These are phyloP conservation scores for Chionographis japonica DNA, from an alignment of 106 monocot species.

Conservation along the genomic window DNA sequence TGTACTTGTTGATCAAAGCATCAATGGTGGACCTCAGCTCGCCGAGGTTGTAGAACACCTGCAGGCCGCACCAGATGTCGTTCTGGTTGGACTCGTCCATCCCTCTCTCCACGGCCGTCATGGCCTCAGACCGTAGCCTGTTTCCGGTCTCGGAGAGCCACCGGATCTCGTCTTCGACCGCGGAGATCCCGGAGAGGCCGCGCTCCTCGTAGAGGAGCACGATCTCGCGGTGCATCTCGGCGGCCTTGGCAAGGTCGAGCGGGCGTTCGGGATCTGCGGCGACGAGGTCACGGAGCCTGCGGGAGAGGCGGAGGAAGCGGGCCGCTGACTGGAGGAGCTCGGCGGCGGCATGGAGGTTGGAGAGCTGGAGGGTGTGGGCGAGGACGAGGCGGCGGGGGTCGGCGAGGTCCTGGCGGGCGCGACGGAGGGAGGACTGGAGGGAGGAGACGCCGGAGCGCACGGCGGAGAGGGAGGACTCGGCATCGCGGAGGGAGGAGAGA, in stretches of 20 bases:
- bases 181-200: slow-evolving; percentile 58
- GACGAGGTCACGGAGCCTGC: slow-evolving; percentile 37
- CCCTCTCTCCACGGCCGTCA: slow-evolving; percentile 68
- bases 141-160: slow-evolving; percentile 57
- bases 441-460: slow-evolving; percentile 39
- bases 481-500: slow-evolving; percentile 58
- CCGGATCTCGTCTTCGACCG: slow-evolving; percentile 80
- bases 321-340: slow-evolving; percentile 55
- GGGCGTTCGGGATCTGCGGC: slow-evolving; percentile 2
- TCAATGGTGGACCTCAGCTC: slow-evolving; percentile 79
- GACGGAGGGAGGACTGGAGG: slow-evolving; percentile 53
- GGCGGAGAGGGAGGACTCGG: slow-evolving; percentile 53
- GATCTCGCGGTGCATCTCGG: slow-evolving; percentile 86
- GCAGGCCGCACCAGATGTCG: slow-evolving; percentile 91
- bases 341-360: slow-evolving; percentile 61
- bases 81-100: slow-evolving; percentile 92
- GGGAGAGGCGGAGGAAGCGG: slow-evolving; percentile 58
- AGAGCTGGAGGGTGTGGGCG: slow-evolving; percentile 63
- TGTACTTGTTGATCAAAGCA: slow-evolving; percentile 64
- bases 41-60: slow-evolving; percentile 96
- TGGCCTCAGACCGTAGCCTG: slow-evolving; percentile 64
- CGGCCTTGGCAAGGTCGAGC: slow-evolving; percentile 79
- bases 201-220: slow-evolving; percentile 66
- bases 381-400: slow-evolving; percentile 47
- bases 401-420: slow-evolving; percentile 50